These are phyloP conservation scores for Debaryomyces castellii DNA, from an alignment of 805 yeast genomes.

Conservation along the genomic window DNA sequence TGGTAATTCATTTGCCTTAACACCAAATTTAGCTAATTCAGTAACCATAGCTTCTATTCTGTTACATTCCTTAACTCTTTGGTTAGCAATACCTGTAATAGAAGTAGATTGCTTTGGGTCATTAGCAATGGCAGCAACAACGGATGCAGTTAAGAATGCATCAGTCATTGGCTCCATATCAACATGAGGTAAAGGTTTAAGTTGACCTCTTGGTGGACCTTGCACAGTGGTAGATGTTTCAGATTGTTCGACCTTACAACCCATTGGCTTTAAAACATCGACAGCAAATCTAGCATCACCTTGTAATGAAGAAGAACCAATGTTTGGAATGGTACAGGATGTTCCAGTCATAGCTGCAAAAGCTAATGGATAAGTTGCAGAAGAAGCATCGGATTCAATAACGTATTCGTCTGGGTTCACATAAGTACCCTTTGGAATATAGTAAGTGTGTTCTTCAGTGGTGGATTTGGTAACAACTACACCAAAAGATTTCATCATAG, in stretches of 20 bases:
- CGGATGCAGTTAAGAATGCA: conserved; percentile 95
- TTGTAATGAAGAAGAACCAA: conserved; percentile 87
- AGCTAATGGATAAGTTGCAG: conserved; percentile 97
- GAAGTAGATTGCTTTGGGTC: conserved; percentile 56
- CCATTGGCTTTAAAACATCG: conserved; percentile 93
- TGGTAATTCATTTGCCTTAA: conserved; percentile 75
- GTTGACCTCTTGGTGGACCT: conserved; percentile 73
- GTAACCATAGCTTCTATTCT: conserved; percentile 92
- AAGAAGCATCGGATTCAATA: conserved; percentile 94
- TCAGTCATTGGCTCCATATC: conserved; percentile 99
- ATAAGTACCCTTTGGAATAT: conserved; percentile 83
- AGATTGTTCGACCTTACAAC: conserved; percentile 83
- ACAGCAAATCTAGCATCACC: conserved; percentile 97
- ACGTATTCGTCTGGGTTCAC: conserved; percentile 80
- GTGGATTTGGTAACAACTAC: conserved; percentile 66
- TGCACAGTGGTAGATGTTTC: conserved; percentile 86
- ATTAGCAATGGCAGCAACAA: conserved; percentile 88
- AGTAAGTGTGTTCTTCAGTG: conserved; percentile 80
- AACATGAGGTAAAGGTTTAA: conserved; percentile 69
- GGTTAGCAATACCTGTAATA: conserved; percentile 95
- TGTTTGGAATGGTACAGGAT: conserved; percentile 88
- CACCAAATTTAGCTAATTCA: conserved; percentile 89
- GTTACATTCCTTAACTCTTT: conserved; percentile 96
- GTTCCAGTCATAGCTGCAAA: conserved; percentile 96
- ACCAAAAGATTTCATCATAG: conserved; percentile 92